Evolutionary conservation across 2,329 filamentous ascomycete genomes (phyloP).

Genomic region (Fusarium keratoplasticum): DNA sequence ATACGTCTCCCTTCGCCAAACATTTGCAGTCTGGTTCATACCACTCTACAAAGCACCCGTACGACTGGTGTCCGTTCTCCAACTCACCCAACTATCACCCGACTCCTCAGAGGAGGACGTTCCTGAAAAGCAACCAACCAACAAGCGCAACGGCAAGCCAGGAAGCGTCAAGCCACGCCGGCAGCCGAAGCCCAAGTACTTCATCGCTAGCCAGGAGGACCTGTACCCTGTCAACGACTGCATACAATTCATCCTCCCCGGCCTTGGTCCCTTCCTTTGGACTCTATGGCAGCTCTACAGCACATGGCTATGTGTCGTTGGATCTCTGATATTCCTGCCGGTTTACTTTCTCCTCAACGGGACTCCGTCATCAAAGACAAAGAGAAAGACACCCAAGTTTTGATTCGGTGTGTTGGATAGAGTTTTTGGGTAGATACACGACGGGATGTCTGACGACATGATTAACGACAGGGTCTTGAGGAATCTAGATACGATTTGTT

Average conservation of each 20-base stretch:
- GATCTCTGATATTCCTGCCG: constrained; percentile 57
- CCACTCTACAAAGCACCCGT: constrained; percentile 79
- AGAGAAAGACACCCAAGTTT: constrained; percentile 25
- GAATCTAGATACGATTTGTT: neutral
- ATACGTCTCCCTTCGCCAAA: constrained; percentile 79
- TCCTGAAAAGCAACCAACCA: neutral
- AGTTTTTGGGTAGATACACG: neutral
- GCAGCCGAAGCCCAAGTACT: constrained; percentile 62
- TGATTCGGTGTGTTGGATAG: neutral
- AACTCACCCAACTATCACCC: constrained; percentile 62
- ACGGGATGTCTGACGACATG: constrained; percentile 9
- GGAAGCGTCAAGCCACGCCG: constrained; percentile 27
- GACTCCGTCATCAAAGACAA: constrained; percentile 14
- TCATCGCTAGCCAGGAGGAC: constrained; percentile 82
- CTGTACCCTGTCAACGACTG: constrained; percentile 83
- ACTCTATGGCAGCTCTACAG: constrained; percentile 71
- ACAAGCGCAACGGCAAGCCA: constrained; percentile 20
- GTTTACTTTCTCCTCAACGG: constrained; percentile 50
- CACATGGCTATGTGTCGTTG: constrained; percentile 73
- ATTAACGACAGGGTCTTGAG: constrained; percentile 22
- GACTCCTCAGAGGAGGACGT: constrained; percentile 40
- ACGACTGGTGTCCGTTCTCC: constrained; percentile 74
- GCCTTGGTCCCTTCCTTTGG: constrained; percentile 67
- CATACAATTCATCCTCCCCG: constrained; percentile 76
- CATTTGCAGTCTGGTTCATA: constrained; percentile 81